phyloP scores from a whole-genome alignment of 192 early-diverging fungal genomes.

The Helicostylum pulchrum region DNA sequence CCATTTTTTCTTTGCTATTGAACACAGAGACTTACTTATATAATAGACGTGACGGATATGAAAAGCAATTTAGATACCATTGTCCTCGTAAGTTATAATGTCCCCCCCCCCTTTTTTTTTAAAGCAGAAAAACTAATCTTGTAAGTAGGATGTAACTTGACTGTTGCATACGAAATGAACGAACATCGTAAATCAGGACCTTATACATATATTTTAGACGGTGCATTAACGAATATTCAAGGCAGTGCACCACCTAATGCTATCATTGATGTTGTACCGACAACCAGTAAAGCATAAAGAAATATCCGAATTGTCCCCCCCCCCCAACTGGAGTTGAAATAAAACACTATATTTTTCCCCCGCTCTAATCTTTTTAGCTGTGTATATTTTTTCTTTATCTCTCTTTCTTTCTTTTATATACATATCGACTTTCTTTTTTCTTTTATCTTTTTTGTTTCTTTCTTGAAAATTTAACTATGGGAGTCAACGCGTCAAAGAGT shows the following conservation, averaged over 20 bases:
- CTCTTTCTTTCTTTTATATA: not conserved
- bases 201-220: conserved; percentile 57
- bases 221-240: conserved; percentile 52
- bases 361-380: too few species aligned
- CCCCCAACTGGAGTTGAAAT: not conserved
- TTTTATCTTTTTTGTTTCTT: not conserved
- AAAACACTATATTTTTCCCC: too few species aligned
- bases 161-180: conserved; percentile 55
- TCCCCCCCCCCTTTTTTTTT: not conserved
- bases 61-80: conserved; percentile 33
- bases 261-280: conserved; percentile 12
- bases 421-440: not conserved
- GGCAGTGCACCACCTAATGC: conserved; percentile 37
- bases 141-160: conserved; percentile 44
- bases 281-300: not conserved
- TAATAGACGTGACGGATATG: conserved; percentile 30
- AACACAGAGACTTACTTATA: not conserved
- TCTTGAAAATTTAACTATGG: conserved; percentile 17
- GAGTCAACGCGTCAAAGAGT: conserved; percentile 32
- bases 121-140: conserved; percentile 2
- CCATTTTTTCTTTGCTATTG: not conserved
- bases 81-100: conserved; percentile 31
- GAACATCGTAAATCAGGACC: conserved; percentile 44
- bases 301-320: not conserved
- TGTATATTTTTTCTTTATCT: not conserved